A percentile compares a stretch with the other conserved stretches of the same genome.
Conservation (phyloP, 208 protist species). For the Leishmania turanica region DNA sequence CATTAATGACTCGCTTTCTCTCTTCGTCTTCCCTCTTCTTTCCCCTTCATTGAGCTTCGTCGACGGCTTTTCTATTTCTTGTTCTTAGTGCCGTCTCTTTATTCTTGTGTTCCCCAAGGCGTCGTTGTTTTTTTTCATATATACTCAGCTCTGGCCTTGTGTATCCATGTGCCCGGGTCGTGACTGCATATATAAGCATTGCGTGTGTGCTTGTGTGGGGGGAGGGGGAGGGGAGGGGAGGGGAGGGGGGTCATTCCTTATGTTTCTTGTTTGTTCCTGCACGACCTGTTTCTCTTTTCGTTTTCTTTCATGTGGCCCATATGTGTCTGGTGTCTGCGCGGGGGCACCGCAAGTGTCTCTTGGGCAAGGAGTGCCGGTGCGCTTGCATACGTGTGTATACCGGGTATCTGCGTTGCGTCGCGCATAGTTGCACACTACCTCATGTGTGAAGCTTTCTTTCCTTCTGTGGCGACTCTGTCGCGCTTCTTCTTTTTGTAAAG, state of each 20-base stretch:
- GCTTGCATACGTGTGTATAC: neutral
- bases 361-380: neutral
- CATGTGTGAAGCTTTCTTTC: slow-evolving; percentile 7
- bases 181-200: neutral
- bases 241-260: neutral
- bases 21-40: neutral
- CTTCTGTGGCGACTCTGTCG: neutral
- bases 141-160: neutral
- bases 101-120: neutral
- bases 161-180: neutral
- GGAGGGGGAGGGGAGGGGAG: too few relatives aligned
- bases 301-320: neutral
- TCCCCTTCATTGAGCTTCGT: neutral
- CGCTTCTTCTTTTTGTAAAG: neutral
- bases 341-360: neutral
- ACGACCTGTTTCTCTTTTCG: slow-evolving; percentile 12
- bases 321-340: neutral
- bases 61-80: neutral
- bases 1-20: neutral
- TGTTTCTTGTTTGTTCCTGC: slow-evolving; percentile 7
- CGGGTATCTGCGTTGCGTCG: neutral
- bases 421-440: neutral
- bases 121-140: neutral
- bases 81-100: neutral
- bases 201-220: neutral